Conservation (phyloP, 345 rosid species). For the Mangifera indica region DNA sequence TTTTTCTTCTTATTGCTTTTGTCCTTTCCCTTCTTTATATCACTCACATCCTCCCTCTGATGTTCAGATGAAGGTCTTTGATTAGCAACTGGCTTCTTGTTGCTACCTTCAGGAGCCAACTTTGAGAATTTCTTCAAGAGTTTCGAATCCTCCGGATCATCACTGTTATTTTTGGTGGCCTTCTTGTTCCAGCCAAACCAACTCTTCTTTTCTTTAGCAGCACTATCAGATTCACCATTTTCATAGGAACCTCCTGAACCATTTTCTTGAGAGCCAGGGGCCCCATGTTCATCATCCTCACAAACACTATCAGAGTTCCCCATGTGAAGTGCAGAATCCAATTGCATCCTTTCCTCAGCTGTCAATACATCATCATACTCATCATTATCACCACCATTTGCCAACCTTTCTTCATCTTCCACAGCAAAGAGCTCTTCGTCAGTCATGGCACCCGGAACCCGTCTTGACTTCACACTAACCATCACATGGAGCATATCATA, state of each 20-base stretch:
- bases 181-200: conserved; percentile 98
- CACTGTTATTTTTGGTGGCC: conserved; percentile 50
- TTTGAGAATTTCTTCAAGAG: conserved; percentile 66
- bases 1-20: conserved; percentile 75
- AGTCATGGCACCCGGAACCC: conserved; percentile 98
- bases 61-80: conserved; percentile 59
- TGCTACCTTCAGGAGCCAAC: conserved; percentile 65
- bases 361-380: conserved; percentile 84
- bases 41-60: conserved; percentile 55
- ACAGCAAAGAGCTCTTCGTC: conserved; percentile 95
- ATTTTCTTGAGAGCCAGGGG: conserved; percentile 56
- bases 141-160: conserved; percentile 69
- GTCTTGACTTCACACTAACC: conserved; percentile 93
- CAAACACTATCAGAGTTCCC: conserved; percentile 63
- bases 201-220: conserved; percentile 79
- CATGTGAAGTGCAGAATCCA: conserved; percentile 69
- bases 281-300: conserved; percentile 74
- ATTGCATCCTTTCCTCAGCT: conserved; percentile 83
- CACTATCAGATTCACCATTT: conserved; percentile 55
- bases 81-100: conserved; percentile 52
- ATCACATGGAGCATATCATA: conserved; percentile 97
- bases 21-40: conserved; percentile 72
- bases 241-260: conserved; percentile 54
- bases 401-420: conserved; percentile 69
- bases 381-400: conserved; percentile 55